Percentiles rank a stretch among this genome's conserved stretches.
These are phyloP conservation scores for Colletotrichum shisoi DNA, from an alignment of 2,329 filamentous ascomycete species.

Conservation along the genomic window DNA sequence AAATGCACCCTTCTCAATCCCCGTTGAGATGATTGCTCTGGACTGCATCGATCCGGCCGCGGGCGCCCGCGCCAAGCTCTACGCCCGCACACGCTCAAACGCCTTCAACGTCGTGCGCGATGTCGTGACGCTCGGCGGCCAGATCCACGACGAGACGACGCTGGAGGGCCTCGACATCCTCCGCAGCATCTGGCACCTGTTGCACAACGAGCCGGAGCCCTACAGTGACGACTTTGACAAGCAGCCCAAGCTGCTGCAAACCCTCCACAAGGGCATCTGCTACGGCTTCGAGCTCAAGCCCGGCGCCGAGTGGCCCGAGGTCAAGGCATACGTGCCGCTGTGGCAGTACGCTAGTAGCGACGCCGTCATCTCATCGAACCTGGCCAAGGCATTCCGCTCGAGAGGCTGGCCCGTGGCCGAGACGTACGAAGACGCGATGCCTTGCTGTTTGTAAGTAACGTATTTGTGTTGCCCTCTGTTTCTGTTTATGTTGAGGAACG, in stretches of 20 bases:
- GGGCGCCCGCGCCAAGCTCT: conserved; percentile 44
- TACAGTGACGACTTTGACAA: conserved; percentile 34
- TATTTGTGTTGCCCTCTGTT: neutral
- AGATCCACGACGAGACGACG: conserved; percentile 40
- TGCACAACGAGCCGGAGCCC: conserved; percentile 42
- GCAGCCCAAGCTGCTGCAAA: conserved; percentile 28
- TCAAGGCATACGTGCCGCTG: conserved; percentile 44
- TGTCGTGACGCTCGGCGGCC: conserved; percentile 43
- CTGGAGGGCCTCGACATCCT: conserved; percentile 42
- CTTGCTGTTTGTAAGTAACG: conserved; percentile 35
- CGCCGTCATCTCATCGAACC: conserved; percentile 30
- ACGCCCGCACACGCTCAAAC: conserved; percentile 42
- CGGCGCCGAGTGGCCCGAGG: conserved; percentile 41
- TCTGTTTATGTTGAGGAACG: neutral
- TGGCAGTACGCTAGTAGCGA: conserved; percentile 42
- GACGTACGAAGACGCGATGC: conserved; percentile 32
- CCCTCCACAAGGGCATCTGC: conserved; percentile 41
- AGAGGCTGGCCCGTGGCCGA: conserved; percentile 38
- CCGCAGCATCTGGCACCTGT: conserved; percentile 42
- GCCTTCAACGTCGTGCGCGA: conserved; percentile 42
- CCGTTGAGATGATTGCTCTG: conserved; percentile 44
- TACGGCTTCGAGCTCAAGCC: conserved; percentile 45
- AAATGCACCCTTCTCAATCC: conserved; percentile 40
- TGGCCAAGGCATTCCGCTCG: conserved; percentile 32
- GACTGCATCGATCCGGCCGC: conserved; percentile 43